phyloP scores from a whole-genome alignment of 108 stramenopile genomes.

The Phaeodactylum tricornutum region DNA sequence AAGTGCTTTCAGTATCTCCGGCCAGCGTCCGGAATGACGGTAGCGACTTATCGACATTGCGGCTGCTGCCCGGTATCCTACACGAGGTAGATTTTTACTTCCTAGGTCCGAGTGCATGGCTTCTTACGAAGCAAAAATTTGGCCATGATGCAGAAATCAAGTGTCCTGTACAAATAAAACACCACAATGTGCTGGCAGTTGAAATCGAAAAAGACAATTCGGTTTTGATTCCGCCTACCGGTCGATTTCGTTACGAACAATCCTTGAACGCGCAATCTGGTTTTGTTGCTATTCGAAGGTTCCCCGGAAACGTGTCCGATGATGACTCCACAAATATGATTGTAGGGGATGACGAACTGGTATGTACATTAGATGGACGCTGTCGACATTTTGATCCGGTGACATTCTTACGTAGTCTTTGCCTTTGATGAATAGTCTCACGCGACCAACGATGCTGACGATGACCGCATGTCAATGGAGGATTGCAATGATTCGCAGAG shows the following conservation, averaged over 20 bases:
- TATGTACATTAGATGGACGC: neutral
- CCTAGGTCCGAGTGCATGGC: slow-evolving; percentile 36
- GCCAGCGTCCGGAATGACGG: too few species aligned
- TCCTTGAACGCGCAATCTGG: neutral
- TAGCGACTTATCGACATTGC: neutral
- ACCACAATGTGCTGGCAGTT: neutral
- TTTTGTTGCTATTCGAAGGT: neutral
- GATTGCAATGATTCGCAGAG: neutral
- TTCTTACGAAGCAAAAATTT: slow-evolving; percentile 36
- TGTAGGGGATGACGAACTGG: neutral
- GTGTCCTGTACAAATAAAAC: neutral
- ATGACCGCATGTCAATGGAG: neutral
- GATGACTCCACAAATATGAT: too few species aligned
- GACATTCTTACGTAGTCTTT: neutral
- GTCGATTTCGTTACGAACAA: slow-evolving; percentile 32
- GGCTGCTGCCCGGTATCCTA: slow-evolving; percentile 14
- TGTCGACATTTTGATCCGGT: too few species aligned
- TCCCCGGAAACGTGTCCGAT: slow-evolving; percentile 8
- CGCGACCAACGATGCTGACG: neutral
- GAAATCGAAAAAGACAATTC: neutral
- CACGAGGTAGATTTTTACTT: slow-evolving; percentile 32
- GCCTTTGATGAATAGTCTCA: neutral
- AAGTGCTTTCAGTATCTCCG: neutral
- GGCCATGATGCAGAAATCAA: slow-evolving; percentile 10
- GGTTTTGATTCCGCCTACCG: slow-evolving; percentile 23